Evolutionary conservation across 768 basidiomycete genomes (phyloP).

Genomic region (Cyathus striatus): DNA sequence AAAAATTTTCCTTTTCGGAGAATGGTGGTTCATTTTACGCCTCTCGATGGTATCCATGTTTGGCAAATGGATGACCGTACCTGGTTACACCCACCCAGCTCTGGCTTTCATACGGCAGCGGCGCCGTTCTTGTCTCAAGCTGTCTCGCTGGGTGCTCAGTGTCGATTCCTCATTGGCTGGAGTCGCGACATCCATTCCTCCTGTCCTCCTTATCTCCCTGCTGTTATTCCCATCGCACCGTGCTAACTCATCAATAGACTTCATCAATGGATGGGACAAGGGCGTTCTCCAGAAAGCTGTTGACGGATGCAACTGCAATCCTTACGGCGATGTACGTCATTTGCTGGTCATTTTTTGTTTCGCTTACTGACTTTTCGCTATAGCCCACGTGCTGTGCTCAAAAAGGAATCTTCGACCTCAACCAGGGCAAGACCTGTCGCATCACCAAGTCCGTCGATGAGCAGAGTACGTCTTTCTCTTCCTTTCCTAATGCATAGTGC

Average conservation of each 20-base stretch:
- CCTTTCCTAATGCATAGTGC: not conserved
- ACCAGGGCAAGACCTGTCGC: slow-evolving; percentile 32
- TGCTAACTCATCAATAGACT: slow-evolving; percentile 26
- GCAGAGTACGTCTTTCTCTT: slow-evolving; percentile 25
- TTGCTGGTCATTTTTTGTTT: not conserved
- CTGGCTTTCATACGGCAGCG: no score
- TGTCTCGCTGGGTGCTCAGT: no score
- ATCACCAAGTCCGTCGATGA: slow-evolving; percentile 46
- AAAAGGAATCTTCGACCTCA: slow-evolving; percentile 38
- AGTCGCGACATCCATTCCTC: not conserved
- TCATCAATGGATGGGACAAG: slow-evolving; percentile 57
- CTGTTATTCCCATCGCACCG: not conserved
- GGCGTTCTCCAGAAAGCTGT: slow-evolving; percentile 52
- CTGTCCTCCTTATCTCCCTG: not conserved
- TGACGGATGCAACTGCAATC: slow-evolving; percentile 45
- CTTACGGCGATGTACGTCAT: slow-evolving; percentile 34
- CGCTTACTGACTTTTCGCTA: slow-evolving; percentile 1
- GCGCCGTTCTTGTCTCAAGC: no score
- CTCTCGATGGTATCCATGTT: no score
- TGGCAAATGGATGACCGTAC: no score
- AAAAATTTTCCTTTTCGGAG: no score
- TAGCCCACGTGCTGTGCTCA: slow-evolving; percentile 40
- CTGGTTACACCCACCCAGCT: no score
- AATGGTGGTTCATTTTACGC: no score
- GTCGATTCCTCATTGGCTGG: no score